Conservation (phyloP, 83 land plant genomes). For the Larix sibirica region DNA sequence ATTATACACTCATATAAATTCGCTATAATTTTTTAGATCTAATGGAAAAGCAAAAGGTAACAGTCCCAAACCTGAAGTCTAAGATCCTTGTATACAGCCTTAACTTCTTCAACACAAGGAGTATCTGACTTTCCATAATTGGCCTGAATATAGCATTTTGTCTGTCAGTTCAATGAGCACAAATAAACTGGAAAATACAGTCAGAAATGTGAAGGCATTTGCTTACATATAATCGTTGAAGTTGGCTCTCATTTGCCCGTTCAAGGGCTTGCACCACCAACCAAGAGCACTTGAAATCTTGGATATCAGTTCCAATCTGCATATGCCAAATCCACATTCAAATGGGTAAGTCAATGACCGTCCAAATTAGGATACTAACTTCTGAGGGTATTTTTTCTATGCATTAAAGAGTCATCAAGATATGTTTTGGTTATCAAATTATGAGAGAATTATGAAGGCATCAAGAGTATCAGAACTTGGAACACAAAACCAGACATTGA, state of each 20-base stretch:
- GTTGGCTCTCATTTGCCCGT: constrained; percentile 71
- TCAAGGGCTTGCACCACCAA: constrained; percentile 94
- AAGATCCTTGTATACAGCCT: constrained; percentile 77
- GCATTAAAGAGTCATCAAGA: neutral
- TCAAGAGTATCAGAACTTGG: neutral
- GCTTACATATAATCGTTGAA: constrained; percentile 57
- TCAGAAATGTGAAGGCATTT: neutral
- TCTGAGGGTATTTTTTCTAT: neutral
- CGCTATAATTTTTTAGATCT: neutral
- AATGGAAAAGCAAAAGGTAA: constrained; percentile 26
- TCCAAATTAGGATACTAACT: neutral
- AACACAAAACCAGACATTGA: neutral
- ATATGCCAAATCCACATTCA: neutral
- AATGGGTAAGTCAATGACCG: neutral
- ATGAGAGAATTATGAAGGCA: neutral
- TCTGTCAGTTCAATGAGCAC: constrained; percentile 6
- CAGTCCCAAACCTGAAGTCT: constrained; percentile 64
- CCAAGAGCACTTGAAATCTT: constrained; percentile 99
- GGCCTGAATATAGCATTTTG: constrained; percentile 42
- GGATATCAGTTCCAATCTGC: constrained; percentile 98
- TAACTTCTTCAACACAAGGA: constrained; percentile 72
- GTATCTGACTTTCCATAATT: constrained; percentile 86
- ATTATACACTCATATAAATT: neutral
- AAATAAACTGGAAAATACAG: neutral
- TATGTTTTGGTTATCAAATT: neutral